Conservation (phyloP, 208 protist genomes). For the Leishmania arabica region DNA sequence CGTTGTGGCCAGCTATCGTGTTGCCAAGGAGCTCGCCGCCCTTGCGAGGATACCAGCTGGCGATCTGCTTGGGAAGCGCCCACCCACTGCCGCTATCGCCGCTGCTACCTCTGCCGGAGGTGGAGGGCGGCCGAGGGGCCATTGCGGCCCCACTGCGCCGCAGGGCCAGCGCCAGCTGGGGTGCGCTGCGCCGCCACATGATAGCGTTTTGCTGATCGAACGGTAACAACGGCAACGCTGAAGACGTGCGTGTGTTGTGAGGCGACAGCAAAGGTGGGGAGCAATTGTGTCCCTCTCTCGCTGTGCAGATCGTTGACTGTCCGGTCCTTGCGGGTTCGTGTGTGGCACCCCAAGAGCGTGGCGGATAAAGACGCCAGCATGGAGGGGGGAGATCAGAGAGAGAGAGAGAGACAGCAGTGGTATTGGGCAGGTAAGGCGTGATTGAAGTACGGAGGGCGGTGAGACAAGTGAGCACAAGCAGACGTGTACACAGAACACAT, state of each 20-base stretch:
- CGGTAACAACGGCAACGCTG: background rate
- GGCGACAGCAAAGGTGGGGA: background rate
- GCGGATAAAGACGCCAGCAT: no score
- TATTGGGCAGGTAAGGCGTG: background rate
- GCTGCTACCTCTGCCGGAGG: background rate
- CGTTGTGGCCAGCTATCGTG: conserved; percentile 74
- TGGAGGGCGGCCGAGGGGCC: background rate
- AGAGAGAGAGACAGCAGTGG: conserved; percentile 22
- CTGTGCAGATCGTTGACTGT: background rate
- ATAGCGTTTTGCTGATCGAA: no score
- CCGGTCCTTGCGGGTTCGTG: background rate
- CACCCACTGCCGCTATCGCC: background rate
- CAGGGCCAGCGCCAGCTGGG: background rate
- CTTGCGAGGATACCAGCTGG: conserved; percentile 59
- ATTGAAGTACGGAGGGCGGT: background rate
- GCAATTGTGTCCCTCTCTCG: background rate
- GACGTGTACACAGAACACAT: background rate
- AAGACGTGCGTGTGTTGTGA: background rate
- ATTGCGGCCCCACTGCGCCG: background rate
- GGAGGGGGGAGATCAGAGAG: background rate
- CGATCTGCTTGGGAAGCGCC: conserved; percentile 16
- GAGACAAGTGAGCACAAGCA: background rate
- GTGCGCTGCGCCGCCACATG: background rate
- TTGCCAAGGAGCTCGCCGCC: conserved; percentile 73
- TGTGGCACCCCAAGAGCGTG: background rate